Conservation (phyloP, 805 yeast genomes). For the Ogataea trehalophila region DNA sequence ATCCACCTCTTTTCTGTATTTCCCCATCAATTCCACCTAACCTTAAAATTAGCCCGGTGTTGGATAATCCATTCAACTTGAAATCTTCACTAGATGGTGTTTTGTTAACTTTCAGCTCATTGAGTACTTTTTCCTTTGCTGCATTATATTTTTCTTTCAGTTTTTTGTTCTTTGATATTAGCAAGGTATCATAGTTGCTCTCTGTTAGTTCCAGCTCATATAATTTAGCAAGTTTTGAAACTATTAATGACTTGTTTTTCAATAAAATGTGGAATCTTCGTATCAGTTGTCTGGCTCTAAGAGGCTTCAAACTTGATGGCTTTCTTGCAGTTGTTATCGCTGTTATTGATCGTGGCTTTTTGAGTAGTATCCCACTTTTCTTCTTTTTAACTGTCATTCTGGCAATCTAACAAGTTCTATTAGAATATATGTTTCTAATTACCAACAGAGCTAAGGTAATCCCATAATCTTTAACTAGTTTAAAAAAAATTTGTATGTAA, state of each 20-base stretch:
- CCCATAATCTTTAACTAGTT: no score
- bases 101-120: slow-evolving; percentile 21
- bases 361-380: slow-evolving; percentile 24
- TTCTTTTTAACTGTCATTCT: not conserved
- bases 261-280: slow-evolving; percentile 71
- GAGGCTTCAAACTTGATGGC: slow-evolving; percentile 57
- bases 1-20: slow-evolving; percentile 64
- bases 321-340: slow-evolving; percentile 11
- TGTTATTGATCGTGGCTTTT: slow-evolving; percentile 32
- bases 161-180: slow-evolving; percentile 7
- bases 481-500: no score
- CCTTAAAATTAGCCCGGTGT: slow-evolving; percentile 17
- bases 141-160: slow-evolving; percentile 5
- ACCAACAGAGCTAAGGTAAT: no score
- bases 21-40: slow-evolving; percentile 60
- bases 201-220: slow-evolving; percentile 6
- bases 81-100: slow-evolving; percentile 15
- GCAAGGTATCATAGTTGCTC: slow-evolving; percentile 7
- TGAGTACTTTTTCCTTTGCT: slow-evolving; percentile 6
- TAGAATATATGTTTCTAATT: not conserved
- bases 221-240: slow-evolving; percentile 15
- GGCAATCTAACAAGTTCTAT: not conserved
- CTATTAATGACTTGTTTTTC: slow-evolving; percentile 45
- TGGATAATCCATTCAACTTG: slow-evolving; percentile 7
- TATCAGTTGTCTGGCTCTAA: slow-evolving; percentile 68